Evolutionary conservation across 148 eudicot species (phyloP).

Genomic region (Heliamphora exappendiculata): DNA sequence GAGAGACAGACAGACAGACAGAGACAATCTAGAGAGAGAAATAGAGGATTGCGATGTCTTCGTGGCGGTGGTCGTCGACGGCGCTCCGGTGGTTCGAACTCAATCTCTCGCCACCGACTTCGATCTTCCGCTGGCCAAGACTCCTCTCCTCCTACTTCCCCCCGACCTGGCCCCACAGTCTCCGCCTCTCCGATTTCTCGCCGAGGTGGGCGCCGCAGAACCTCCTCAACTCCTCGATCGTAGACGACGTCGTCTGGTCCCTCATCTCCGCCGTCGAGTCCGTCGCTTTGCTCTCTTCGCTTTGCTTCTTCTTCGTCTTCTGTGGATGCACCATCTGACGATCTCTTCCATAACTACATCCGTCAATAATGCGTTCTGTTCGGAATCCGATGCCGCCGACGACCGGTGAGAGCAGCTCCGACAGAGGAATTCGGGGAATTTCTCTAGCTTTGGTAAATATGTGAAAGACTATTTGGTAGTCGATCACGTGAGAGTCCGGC

Average conservation of each 20-base stretch:
- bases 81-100: slow-evolving; percentile 17
- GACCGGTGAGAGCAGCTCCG: neutral
- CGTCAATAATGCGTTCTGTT: neutral
- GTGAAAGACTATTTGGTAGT: neutral
- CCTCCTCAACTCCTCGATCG: slow-evolving; percentile 18
- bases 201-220: slow-evolving; percentile 7
- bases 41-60: slow-evolving; percentile 3
- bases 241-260: slow-evolving; percentile 27
- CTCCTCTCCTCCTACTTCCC: slow-evolving; percentile 17
- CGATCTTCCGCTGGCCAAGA: slow-evolving; percentile 28
- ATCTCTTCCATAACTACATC: neutral
- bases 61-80: slow-evolving; percentile 16
- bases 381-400: neutral
- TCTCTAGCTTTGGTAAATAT: neutral
- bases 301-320: slow-evolving; percentile 34
- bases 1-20: neutral
- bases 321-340: slow-evolving; percentile 35
- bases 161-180: neutral
- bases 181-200: neutral
- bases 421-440: neutral
- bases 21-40: neutral
- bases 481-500: neutral
- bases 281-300: slow-evolving; percentile 27
- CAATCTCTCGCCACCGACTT: slow-evolving; percentile 21
- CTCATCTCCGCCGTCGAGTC: slow-evolving; percentile 35